Evolutionary conservation across 768 basidiomycete genomes (phyloP).

Genomic region (Termitomyces sp.): DNA sequence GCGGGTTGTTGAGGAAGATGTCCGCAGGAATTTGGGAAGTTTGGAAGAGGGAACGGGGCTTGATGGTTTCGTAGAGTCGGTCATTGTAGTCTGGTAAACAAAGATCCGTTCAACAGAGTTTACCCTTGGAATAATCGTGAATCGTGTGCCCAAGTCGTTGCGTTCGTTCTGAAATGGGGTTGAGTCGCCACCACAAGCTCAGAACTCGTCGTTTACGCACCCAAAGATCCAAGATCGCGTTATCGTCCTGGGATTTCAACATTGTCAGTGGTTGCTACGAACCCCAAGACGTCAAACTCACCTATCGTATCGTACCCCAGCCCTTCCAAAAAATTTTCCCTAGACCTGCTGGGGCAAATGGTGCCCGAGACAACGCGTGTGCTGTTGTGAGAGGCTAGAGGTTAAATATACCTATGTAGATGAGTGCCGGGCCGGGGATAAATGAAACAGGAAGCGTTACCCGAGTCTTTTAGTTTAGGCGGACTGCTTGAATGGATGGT

Average conservation of each 20-base stretch:
- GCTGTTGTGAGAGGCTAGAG: too few species aligned
- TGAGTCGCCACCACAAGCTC: too few species aligned
- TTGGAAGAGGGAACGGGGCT: slow-evolving; percentile 35
- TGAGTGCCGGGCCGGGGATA: too few species aligned
- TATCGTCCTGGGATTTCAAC: neutral
- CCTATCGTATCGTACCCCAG: neutral
- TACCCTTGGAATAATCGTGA: too few species aligned
- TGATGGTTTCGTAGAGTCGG: neutral
- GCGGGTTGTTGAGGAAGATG: slow-evolving; percentile 37
- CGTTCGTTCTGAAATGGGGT: too few species aligned
- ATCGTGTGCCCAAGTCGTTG: too few species aligned
- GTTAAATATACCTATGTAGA: too few species aligned
- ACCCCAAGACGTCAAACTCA: too few species aligned
- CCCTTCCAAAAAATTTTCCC: neutral
- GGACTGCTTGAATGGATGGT: neutral
- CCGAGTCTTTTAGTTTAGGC: neutral
- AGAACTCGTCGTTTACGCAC: too few species aligned
- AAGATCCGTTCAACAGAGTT: too few species aligned
- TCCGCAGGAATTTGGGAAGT: slow-evolving; percentile 67
- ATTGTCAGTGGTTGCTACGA: neutral
- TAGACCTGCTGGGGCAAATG: neutral
- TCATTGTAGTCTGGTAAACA: neutral
- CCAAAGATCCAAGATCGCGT: neutral
- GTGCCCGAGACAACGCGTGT: neutral
- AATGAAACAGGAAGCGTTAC: neutral